Evolutionary conservation across 768 basidiomycete genomes (phyloP), one percentile per base, ranked within the genome.

Genomic region (Sarcomyxa edulis): DNA sequence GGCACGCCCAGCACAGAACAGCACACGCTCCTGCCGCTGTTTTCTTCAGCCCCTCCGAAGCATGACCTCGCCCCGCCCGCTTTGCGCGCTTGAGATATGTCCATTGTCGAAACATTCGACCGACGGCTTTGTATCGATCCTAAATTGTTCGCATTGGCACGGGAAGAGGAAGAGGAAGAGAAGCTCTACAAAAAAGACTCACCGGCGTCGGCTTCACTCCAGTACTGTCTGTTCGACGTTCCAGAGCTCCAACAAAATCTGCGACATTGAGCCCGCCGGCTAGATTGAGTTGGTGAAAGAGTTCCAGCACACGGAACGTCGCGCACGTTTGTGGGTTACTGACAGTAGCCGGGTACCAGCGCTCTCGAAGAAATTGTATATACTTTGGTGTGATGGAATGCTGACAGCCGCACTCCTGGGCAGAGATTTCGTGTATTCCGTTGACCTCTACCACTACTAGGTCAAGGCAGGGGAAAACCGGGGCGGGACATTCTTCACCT

Each of bases 321-420:
- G 44, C 43, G 39, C 42, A 44, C 1, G 43, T 45, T 6, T 30
- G 24, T 20, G 48, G 49, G 24, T 41, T 31, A 5, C 31, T 33
- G 2, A 33, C 42, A 0, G 44, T 43, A 1, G 46, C 43, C 1
- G 49, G 47, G 35, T 43, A 50, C 49, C 49, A 50, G 2, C 30
- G 37, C 15, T 33, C 32, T 1, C 37, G 24, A 0, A 50, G 8
- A 9, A 50, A 27, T 20, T 47, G 44, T 5, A 51, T 37, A 9
- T 41, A 36, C 3, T 36, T 50, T 1, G 42, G 34, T 16, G 43
- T 25, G 23, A n/a, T 18, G 0, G 40, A 32, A n/a, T 20, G 35
- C 2, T 19, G 22, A 29, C 59, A 61, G 9, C 37, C 39, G 32
- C 59, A 61, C 29, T 47, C 56, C 6, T 37, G 26, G 5, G 58